Percentiles rank a stretch among this genome's conserved stretches.
These are phyloP conservation scores for Exophiala dermatitidis DNA, from an alignment of 2,329 filamentous ascomycete genomes.

Conservation along the genomic window DNA sequence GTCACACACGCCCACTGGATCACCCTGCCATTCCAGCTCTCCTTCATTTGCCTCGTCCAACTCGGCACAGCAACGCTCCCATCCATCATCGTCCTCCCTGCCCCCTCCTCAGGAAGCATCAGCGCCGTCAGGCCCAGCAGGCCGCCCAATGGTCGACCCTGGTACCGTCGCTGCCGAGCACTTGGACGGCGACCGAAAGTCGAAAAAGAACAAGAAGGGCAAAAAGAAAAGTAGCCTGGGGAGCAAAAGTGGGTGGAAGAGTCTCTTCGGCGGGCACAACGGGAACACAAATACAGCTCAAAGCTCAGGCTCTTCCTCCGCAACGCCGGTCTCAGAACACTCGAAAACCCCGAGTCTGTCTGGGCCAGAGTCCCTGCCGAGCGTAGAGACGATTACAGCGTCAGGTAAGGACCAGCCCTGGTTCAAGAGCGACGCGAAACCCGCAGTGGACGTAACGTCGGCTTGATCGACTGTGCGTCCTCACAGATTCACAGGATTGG, in stretches of 20 bases:
- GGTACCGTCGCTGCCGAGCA: conserved; percentile 23
- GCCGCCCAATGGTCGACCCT: conserved; percentile 25
- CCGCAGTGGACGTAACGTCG: conserved; percentile 14
- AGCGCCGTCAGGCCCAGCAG: conserved; percentile 23
- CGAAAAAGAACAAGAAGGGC: conserved; percentile 1
- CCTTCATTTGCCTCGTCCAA: conserved; percentile 15
- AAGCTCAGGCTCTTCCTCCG: background rate
- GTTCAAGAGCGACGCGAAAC: conserved; percentile 26
- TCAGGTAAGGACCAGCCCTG: conserved; percentile 21
- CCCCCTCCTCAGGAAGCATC: conserved; percentile 20
- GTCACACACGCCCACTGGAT: conserved; percentile 23
- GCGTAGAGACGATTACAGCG: conserved; percentile 13
- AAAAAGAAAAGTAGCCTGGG: conserved; percentile 9
- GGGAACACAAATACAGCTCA: conserved; percentile 38
- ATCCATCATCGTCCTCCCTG: conserved; percentile 15
- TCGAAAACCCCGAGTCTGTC: conserved; percentile 20
- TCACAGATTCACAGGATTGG: background rate
- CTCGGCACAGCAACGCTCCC: conserved; percentile 18
- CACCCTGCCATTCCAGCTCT: conserved; percentile 18
- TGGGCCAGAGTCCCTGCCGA: background rate
- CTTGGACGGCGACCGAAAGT: conserved; percentile 24
- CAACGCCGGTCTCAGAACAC: background rate
- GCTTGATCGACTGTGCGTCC: background rate
- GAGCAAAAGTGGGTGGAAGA: conserved; percentile 22
- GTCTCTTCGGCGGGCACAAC: conserved; percentile 44